These are phyloP conservation scores for Syzygium syzygioides DNA, from an alignment of 441 rosid species.

Conservation along the genomic window DNA sequence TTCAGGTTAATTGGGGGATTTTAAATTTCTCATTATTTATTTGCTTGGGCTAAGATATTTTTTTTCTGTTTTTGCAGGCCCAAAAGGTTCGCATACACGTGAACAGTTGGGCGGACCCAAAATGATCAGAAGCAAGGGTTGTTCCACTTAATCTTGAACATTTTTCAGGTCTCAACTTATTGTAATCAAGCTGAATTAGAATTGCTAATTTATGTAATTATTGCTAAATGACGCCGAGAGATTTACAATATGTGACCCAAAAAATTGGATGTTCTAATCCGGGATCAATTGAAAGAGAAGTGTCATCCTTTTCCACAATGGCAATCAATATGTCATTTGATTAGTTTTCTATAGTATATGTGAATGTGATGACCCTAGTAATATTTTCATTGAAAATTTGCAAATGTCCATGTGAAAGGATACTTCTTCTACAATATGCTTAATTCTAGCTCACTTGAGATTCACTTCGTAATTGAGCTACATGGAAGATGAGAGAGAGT, in stretches of 20 bases:
- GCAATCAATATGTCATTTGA: background rate
- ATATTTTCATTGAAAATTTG: background rate
- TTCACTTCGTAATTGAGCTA: background rate
- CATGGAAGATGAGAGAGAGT: background rate
- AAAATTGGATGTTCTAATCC: background rate
- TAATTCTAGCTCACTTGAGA: background rate
- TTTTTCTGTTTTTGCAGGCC: constrained; percentile 36
- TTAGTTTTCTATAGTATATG: background rate
- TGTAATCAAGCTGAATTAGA: background rate
- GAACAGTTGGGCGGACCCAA: constrained; percentile 45
- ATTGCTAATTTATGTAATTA: background rate
- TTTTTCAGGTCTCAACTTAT: background rate
- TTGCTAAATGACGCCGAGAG: background rate
- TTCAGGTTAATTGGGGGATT: background rate
- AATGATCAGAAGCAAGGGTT: background rate
- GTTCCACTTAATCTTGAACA: background rate
- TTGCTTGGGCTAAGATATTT: background rate
- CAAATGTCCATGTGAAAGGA: background rate
- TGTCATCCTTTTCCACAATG: background rate
- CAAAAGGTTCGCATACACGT: constrained; percentile 49
- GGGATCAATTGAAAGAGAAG: background rate
- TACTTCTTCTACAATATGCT: background rate
- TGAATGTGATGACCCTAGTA: background rate
- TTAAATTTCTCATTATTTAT: background rate
- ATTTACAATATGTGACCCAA: background rate